Evolutionary conservation across 148 eudicot genomes (phyloP).

Genomic region (Polygonum maritimum): DNA sequence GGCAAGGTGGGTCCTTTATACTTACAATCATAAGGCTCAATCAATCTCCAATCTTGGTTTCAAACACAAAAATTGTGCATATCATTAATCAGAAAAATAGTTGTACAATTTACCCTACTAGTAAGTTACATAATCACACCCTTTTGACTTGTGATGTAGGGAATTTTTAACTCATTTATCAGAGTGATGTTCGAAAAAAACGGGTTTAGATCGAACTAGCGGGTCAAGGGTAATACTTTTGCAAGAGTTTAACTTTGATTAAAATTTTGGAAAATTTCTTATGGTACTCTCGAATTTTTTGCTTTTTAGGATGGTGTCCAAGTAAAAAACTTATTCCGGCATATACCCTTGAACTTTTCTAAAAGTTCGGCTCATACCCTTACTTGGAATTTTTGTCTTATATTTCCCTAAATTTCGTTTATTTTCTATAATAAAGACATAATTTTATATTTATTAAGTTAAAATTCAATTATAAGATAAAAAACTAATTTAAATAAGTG

Average conservation of each 20-base stretch:
- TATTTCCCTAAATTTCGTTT: too few relatives aligned
- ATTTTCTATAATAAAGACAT: too few relatives aligned
- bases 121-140: background rate
- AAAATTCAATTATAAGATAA: too few relatives aligned
- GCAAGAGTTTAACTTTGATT: background rate
- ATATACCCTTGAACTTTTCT: too few relatives aligned
- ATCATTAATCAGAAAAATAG: background rate
- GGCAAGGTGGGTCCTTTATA: slow-evolving; percentile 11
- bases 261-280: too few relatives aligned
- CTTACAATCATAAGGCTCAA: slow-evolving; percentile 7
- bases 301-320: too few relatives aligned
- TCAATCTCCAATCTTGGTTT: background rate
- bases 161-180: background rate
- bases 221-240: background rate
- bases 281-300: too few relatives aligned
- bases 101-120: background rate
- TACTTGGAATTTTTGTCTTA: too few relatives aligned
- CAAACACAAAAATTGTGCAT: background rate
- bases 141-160: background rate
- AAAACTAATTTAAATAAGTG: too few relatives aligned
- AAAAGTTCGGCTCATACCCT: too few relatives aligned
- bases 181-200: background rate
- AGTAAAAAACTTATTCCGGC: too few relatives aligned
- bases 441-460: too few relatives aligned
- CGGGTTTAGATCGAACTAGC: background rate